phyloP scores from a whole-genome alignment of 2,329 filamentous ascomycete species.

The Pyrenophora seminiperda region DNA sequence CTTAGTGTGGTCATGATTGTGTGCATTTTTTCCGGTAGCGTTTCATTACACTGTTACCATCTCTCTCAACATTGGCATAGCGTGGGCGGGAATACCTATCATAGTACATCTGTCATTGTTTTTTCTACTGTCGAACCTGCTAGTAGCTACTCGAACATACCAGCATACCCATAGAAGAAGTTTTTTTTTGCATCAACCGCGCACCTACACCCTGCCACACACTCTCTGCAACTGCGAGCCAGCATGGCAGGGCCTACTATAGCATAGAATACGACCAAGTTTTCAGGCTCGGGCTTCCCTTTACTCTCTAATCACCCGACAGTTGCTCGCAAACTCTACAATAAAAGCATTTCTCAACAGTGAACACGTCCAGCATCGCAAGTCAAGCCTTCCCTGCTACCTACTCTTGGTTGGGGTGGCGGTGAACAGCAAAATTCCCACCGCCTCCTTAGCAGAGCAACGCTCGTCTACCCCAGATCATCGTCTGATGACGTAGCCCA shows the following conservation, averaged over 20 bases:
- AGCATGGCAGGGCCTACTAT: constrained; percentile 14
- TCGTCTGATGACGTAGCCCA: constrained; percentile 34
- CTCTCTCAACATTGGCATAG: constrained; percentile 26
- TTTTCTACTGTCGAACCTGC: constrained; percentile 8
- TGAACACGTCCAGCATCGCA: constrained; percentile 27
- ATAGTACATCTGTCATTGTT: constrained; percentile 18
- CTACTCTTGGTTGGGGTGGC: constrained; percentile 20
- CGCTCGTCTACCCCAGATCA: constrained; percentile 26
- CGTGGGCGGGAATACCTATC: constrained; percentile 29
- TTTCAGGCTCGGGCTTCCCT: constrained; percentile 19
- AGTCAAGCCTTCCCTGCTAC: constrained; percentile 26
- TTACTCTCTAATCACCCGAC: constrained; percentile 21
- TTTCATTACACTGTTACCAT: constrained; percentile 18
- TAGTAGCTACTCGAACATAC: constrained; percentile 8
- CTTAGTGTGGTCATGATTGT: constrained; percentile 28
- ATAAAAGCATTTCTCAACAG: constrained; percentile 18
- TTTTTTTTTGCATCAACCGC: constrained; percentile 21
- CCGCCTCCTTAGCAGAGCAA: constrained; percentile 17
- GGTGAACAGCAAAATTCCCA: constrained; percentile 35
- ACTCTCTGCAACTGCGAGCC: constrained; percentile 6
- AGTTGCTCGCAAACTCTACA: constrained; percentile 2
- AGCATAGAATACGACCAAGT: neutral
- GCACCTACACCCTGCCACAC: constrained; percentile 15
- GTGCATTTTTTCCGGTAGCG: constrained; percentile 31
- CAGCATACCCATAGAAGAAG: constrained; percentile 21